phyloP scores from a whole-genome alignment of 495 filamentous ascomycete species.

The Saxophila tyrrhenica region DNA sequence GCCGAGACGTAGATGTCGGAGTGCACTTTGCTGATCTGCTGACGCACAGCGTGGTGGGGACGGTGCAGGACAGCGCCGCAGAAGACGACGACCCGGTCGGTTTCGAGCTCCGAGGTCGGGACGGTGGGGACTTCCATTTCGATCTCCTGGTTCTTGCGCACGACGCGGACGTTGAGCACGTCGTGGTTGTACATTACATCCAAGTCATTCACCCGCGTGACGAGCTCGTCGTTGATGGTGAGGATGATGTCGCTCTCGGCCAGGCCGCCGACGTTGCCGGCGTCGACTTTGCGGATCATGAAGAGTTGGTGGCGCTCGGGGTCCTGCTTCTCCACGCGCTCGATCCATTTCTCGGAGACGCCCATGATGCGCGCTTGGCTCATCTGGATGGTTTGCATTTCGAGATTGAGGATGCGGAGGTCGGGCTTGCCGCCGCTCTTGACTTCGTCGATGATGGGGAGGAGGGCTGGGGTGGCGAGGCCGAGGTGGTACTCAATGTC shows the following conservation, averaged over 20 bases:
- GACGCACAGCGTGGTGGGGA: conserved; percentile 89
- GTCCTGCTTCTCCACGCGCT: conserved; percentile 73
- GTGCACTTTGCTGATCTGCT: conserved; percentile 94
- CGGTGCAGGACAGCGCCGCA: conserved; percentile 89
- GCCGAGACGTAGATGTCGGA: conserved; percentile 95
- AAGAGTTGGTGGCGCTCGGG: conserved; percentile 90
- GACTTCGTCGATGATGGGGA: conserved; percentile 76
- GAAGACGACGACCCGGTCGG: conserved; percentile 80
- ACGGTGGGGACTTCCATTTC: conserved; percentile 72
- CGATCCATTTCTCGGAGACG: conserved; percentile 89
- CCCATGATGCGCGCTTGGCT: conserved; percentile 97
- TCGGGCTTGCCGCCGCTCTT: conserved; percentile 66
- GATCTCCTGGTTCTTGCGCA: conserved; percentile 77
- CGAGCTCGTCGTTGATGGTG: conserved; percentile 78
- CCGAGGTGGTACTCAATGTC: conserved; percentile 97
- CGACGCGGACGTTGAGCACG: conserved; percentile 67
- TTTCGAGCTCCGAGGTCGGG: conserved; percentile 82
- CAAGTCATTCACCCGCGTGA: conserved; percentile 83
- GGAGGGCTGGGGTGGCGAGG: conserved; percentile 72
- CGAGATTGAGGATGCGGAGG: conserved; percentile 80
- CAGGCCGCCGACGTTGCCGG: conserved; percentile 51
- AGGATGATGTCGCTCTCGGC: conserved; percentile 90
- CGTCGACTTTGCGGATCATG: conserved; percentile 92
- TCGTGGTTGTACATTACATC: conserved; percentile 95
- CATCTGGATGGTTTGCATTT: conserved; percentile 94